Evolutionary conservation across 257 asterid species (phyloP), one percentile per base, ranked within the genome.

Genomic region (Penstemon newberryi): DNA sequence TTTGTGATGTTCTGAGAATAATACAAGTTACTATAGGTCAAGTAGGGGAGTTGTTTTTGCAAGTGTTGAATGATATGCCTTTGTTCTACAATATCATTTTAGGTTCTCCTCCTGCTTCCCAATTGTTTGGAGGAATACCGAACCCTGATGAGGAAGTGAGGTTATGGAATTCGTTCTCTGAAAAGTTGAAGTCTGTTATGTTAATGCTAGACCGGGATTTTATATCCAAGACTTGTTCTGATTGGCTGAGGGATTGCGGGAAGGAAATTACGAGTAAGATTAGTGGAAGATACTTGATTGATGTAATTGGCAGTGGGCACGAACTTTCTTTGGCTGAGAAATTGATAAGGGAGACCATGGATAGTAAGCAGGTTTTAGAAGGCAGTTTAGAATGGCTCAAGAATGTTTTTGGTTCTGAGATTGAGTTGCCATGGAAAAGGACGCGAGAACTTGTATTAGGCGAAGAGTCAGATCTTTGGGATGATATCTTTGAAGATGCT

Each of bases 381-480:
- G 96, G 97, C 60, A 94, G 99, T 77, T 81, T 94, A 73, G 99
- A 91, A 82, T 94, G 97, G 99, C 91, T 94, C 75, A 91, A 82
- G 85, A 87, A 90, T 77, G 99, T 91, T 67, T 94, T 94, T 78
- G 99, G 99, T 74, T 94, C 99, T 55, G 97, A 94, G 75, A 82
- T 91, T 79, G 97, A 94, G 80, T 81, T 89, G 75, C 99, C 99
- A 5, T 94, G 99, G 99, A 94, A 89, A 75, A 78, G 97, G 69
- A 91, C 88, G 3, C 89, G 87, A 1, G 99, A 94, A 82, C 96
- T 94, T 79, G 99, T 94, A 51, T 70, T 94, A 70, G 99, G 97
- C 8, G 96, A 85, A 77, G 99, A 94, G 56, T 94, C 97, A 0
- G 96, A 94, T 73, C 85, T 94, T 51, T 94, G 99, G 99, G 92